phyloP scores from a whole-genome alignment of 2,329 filamentous ascomycete genomes.

The Byssochlamys sp. region DNA sequence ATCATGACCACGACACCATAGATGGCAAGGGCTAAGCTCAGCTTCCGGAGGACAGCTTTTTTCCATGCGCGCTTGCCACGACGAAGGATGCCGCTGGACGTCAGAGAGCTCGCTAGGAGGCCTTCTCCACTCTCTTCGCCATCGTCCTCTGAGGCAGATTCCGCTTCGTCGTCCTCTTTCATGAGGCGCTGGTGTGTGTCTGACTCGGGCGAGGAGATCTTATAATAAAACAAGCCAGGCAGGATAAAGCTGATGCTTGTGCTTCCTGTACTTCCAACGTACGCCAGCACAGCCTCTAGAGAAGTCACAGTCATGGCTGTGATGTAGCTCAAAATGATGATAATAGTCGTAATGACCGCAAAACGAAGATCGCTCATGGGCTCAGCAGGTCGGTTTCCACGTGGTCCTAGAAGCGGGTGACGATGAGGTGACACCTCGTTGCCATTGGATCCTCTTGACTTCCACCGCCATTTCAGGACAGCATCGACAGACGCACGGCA shows the following conservation, averaged over 20 bases:
- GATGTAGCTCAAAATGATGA: constrained; percentile 75
- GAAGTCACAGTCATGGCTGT: constrained; percentile 85
- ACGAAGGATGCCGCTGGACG: constrained; percentile 49
- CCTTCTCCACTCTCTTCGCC: constrained; percentile 21
- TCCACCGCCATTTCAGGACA: constrained; percentile 81
- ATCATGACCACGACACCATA: constrained; percentile 86
- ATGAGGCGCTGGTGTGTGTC: constrained; percentile 73
- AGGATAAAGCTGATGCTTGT: constrained; percentile 96
- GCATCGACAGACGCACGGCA: constrained; percentile 92
- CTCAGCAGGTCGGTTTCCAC: constrained; percentile 39
- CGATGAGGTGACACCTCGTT: constrained; percentile 36
- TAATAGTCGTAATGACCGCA: constrained; percentile 74
- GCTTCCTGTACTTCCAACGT: constrained; percentile 86
- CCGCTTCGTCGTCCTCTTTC: constrained; percentile 76
- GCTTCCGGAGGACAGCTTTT: constrained; percentile 55
- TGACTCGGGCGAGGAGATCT: constrained; percentile 84
- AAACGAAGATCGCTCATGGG: constrained; percentile 81
- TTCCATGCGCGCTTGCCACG: constrained; percentile 56
- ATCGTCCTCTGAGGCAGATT: constrained; percentile 36
- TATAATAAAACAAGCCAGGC: constrained; percentile 94
- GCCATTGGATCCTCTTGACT: constrained; percentile 22
- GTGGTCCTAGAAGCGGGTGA: constrained; percentile 32
- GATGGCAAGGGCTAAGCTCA: constrained; percentile 64
- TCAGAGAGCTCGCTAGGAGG: constrained; percentile 36
- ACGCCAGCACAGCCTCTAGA: constrained; percentile 82